Evolutionary conservation across 768 basidiomycete species (phyloP), one percentile per base, ranked within the genome.

Genomic region (Rhizopogon rudus): DNA sequence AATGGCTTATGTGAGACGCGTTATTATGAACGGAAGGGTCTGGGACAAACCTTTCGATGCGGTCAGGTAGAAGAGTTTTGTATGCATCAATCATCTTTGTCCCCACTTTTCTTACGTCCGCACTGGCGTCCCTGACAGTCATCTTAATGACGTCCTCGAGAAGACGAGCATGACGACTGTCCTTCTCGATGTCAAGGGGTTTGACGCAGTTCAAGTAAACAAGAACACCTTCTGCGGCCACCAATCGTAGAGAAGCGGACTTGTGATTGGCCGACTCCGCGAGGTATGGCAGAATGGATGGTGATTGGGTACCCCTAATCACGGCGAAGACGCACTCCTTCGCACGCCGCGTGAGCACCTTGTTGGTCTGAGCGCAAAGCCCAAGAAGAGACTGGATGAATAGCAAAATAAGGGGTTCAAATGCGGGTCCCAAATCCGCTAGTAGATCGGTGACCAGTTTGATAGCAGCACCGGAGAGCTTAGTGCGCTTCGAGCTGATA

Each of bases 41-140:
- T 22, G 33, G 46, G 6, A 67, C 77, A 10, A 37, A 92, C 92
- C 71, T 79, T 25, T 85, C 81, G 3, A 92, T 77, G 45, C 91
- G 76, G 20, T 69, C 66, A 4, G 92, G 91, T 43, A 92, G 74
- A 31, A 92, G 67, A 2, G 83, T 69, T 57, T 82, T 83, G 67
- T 93, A 93, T 1, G 83, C 84, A 55, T 84, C 87, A 63, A 89
- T 93, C 3, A 93, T 72, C 60, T 85, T 79, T 64, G 82, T 81
- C 58, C 83, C 81, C 6, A 81, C 67, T 65, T 83, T 87, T 60
- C 92, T 76, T 29, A 92, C 80, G 49, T 91, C 91, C 25, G 85
- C 83, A 63, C 78, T 88, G 6, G 88, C 81, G 67, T 94, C 92
- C 29, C 80, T 78, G 12, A 83, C 87, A 2, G 87, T 81, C 7